phyloP scores from a whole-genome alignment of 164 flowering plant species.

The Paratinospora sagittata region DNA sequence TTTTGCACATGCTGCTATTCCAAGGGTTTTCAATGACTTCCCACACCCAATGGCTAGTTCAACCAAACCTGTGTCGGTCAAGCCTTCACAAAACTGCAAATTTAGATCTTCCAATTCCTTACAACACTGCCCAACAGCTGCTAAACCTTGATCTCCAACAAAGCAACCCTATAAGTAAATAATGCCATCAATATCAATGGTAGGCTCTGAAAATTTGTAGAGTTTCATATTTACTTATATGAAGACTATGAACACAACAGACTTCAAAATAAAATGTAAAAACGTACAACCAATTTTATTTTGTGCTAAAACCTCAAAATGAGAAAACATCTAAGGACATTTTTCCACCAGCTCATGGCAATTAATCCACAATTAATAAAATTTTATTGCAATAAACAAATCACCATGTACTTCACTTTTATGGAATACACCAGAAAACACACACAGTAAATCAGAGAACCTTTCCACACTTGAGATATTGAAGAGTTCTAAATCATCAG shows the following conservation, averaged over 20 bases:
- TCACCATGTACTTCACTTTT: too few relatives aligned
- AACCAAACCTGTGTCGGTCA: constrained; percentile 67
- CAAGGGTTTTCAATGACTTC: constrained; percentile 55
- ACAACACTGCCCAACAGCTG: constrained; percentile 71
- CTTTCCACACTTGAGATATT: neutral
- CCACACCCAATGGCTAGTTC: constrained; percentile 60
- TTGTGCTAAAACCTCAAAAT: neutral
- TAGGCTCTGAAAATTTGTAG: neutral
- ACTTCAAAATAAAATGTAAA: neutral
- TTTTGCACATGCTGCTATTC: constrained; percentile 82
- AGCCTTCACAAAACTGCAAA: constrained; percentile 85
- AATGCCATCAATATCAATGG: neutral
- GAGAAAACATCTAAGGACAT: too few relatives aligned
- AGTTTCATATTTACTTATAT: neutral
- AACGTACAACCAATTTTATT: neutral
- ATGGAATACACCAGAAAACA: too few relatives aligned
- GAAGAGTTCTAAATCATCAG: neutral
- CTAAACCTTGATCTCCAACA: constrained; percentile 75
- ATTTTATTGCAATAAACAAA: too few relatives aligned
- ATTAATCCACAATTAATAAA: too few relatives aligned
- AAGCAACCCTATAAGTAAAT: constrained; percentile 63
- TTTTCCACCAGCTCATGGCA: too few relatives aligned
- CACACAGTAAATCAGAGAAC: too few relatives aligned
- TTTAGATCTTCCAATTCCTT: constrained; percentile 76
- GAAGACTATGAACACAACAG: neutral